Evolutionary conservation across 2,329 filamentous ascomycete genomes (phyloP), one percentile per base, ranked within the genome.

Genomic region (Gaeumannomyces sp.): DNA sequence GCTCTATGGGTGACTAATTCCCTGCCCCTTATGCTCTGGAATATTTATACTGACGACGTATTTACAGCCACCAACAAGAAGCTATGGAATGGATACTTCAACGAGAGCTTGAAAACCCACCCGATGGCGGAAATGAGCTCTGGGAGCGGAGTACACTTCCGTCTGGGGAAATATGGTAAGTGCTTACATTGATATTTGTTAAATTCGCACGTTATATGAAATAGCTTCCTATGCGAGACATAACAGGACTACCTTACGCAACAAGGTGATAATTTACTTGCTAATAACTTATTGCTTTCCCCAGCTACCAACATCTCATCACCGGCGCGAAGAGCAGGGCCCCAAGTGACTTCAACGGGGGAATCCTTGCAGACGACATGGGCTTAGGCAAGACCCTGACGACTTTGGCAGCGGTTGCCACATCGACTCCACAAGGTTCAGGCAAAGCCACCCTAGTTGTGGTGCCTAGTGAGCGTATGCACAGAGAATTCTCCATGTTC

Each of bases 361-460:
- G 45, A 22, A 53, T 53, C 8, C 45, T 53, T 11, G 45, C 45
- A 8, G 45, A 53, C n/a, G 45, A 53, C 8, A 53, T 53, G 45
- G 45, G 45, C 22, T 10, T 53, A 22, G 45, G 45, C 45, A 53
- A 53, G 45, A 53, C 45, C 45, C 45, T 53, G 8, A 53, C n/a
- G 22, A 53, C n/a, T 22, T 53, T 53, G 45, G 45, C 45, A 11
- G 45, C 45, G 45, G 22, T 53, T 53, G 45, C 45, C n/a, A 60
- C 29, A 27, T 33, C 31, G 7, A 35, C 59, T 14, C 28, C 59
- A 14, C 29, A 6, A 38, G 28, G n/a, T 5, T 31, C 29, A 25
- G 31, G 22, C 59, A 60, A 19, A 60, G 31, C 59, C 25, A 60
- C 14, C 19, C 59, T 60, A 4, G 59, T 60, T 25, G 59, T 60